A percentile compares a stretch with the other conserved stretches of the same genome.
These are phyloP conservation scores for Blastomyces parvus DNA, from an alignment of 2,329 filamentous ascomycete species.

Conservation along the genomic window DNA sequence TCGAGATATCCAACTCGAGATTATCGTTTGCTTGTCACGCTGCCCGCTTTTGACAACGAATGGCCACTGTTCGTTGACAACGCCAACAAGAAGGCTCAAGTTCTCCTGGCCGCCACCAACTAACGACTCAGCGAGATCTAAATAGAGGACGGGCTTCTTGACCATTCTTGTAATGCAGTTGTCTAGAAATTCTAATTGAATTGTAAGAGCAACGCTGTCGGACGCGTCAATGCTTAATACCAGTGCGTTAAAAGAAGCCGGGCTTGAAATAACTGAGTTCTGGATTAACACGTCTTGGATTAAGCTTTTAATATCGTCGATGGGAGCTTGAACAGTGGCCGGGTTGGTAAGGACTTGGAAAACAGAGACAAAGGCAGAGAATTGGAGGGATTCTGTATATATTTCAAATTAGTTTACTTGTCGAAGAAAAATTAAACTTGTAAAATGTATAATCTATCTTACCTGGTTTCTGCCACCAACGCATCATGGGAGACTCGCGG, in stretches of 20 bases:
- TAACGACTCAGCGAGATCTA: slow-evolving; percentile 43
- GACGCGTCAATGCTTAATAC: slow-evolving; percentile 30
- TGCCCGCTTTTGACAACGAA: slow-evolving; percentile 51
- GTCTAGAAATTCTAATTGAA: slow-evolving; percentile 63
- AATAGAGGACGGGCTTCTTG: slow-evolving; percentile 69
- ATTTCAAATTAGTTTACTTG: slow-evolving; percentile 10
- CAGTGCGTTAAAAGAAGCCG: slow-evolving; percentile 30
- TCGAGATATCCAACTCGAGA: slow-evolving; percentile 50
- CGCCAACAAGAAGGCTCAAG: slow-evolving; percentile 56
- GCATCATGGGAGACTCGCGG: slow-evolving; percentile 69
- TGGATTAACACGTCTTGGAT: slow-evolving; percentile 30
- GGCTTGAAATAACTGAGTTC: slow-evolving; percentile 28
- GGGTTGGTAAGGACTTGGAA: slow-evolving; percentile 29
- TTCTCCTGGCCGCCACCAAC: slow-evolving; percentile 22
- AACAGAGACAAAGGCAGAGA: slow-evolving; percentile 34
- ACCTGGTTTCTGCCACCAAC: slow-evolving; percentile 73
- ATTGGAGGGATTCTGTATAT: slow-evolving; percentile 29
- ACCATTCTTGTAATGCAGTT: slow-evolving; percentile 70
- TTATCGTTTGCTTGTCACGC: slow-evolving; percentile 34
- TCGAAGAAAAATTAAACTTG: slow-evolving; percentile 14
- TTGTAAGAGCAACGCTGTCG: slow-evolving; percentile 24
- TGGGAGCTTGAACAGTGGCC: slow-evolving; percentile 23
- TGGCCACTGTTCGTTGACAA: slow-evolving; percentile 67
- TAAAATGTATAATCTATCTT: slow-evolving; percentile 15
- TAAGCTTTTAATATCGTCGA: slow-evolving; percentile 27